These are phyloP conservation scores for Penicillium atrosanguineum DNA, from an alignment of 495 filamentous ascomycete species.

Conservation along the genomic window DNA sequence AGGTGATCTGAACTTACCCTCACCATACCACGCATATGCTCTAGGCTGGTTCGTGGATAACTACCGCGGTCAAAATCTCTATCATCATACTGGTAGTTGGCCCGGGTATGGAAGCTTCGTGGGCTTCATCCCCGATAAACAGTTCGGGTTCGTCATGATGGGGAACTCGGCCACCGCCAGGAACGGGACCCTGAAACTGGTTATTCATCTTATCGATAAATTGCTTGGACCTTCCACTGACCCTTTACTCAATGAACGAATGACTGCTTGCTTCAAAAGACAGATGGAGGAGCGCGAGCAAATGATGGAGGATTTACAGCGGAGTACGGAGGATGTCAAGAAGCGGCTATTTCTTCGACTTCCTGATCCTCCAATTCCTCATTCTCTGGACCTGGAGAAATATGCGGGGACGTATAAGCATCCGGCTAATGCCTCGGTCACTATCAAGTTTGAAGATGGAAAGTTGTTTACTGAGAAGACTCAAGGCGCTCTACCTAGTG, in stretches of 20 bases:
- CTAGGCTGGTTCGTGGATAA: conserved; percentile 44
- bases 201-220: conserved; percentile 12
- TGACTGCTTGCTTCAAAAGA: conserved; percentile 1
- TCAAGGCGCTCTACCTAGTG: conserved; percentile 1
- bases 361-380: conserved; percentile 12
- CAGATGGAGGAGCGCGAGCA: conserved; percentile 2
- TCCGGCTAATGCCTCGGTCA: conserved; percentile 1
- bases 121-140: conserved; percentile 42
- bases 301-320: not conserved
- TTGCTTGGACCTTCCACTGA: conserved; percentile 3
- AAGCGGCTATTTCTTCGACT: conserved; percentile 8
- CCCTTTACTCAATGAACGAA: not conserved
- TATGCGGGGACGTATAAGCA: conserved; percentile 18
- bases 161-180: conserved; percentile 29
- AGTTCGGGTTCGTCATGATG: conserved; percentile 46
- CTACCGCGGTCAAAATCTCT: conserved; percentile 42
- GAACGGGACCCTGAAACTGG: not conserved
- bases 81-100: conserved; percentile 46
- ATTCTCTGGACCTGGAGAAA: conserved; percentile 10
- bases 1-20: conserved; percentile 8
- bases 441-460: not conserved
- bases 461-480: conserved; percentile 1
- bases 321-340: conserved; percentile 1
- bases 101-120: conserved; percentile 43
- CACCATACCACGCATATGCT: conserved; percentile 33